Evolutionary conservation across 371 early-diverging fungal species (phyloP).

Genomic region (Nosema muscidifuracis): DNA sequence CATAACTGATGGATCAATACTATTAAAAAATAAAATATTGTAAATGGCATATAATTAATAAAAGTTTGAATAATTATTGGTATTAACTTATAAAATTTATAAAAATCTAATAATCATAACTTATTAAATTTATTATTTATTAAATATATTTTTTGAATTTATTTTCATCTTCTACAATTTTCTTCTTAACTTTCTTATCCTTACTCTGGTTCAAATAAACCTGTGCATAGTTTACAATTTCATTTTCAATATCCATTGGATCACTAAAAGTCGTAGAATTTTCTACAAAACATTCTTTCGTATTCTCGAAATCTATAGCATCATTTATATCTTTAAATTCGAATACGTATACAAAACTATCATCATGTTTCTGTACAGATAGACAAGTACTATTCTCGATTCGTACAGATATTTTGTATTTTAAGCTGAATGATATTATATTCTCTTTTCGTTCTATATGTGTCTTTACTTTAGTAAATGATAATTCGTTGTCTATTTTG

Average conservation of each 20-base stretch:
- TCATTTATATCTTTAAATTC: slow-evolving; percentile 37
- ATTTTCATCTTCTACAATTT: slow-evolving; percentile 40
- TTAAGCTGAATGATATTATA: slow-evolving; percentile 28
- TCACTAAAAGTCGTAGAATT: background rate
- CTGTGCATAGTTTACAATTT: slow-evolving; percentile 36
- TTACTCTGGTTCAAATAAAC: background rate
- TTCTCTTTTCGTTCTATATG: slow-evolving; percentile 30
- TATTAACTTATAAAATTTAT: no score
- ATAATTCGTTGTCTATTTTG: no score
- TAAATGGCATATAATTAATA: no score
- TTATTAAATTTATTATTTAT: no score
- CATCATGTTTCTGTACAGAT: slow-evolving; percentile 2
- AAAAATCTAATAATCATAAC: no score
- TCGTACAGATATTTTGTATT: slow-evolving; percentile 8
- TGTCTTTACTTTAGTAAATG: slow-evolving; percentile 1
- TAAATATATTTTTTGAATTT: slow-evolving; percentile 38
- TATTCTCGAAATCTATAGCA: slow-evolving; percentile 31
- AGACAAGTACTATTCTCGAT: slow-evolving; percentile 12
- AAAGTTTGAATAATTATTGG: no score
- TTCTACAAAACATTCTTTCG: background rate
- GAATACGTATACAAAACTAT: slow-evolving; percentile 32
- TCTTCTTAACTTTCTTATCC: slow-evolving; percentile 19
- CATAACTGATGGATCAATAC: no score
- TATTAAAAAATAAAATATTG: no score
- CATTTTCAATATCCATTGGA: slow-evolving; percentile 14